phyloP scores from a whole-genome alignment of 345 rosid genomes.

The Ailanthus altissimus region DNA sequence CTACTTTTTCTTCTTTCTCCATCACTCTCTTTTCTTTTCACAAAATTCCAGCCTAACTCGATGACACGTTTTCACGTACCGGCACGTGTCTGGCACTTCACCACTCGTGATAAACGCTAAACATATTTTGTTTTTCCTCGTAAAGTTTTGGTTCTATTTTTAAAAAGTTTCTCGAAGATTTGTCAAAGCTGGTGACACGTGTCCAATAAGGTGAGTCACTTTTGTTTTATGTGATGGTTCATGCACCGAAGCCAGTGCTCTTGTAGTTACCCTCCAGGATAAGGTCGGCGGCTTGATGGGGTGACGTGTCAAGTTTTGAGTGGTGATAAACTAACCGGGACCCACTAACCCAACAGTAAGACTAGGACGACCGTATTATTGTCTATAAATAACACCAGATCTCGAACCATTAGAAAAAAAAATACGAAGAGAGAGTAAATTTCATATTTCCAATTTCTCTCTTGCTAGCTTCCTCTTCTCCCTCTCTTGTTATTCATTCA shows the following conservation, averaged over 20 bases:
- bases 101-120: constrained; percentile 29
- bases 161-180: constrained; percentile 20
- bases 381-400: constrained; percentile 28
- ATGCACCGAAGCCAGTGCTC: constrained; percentile 31
- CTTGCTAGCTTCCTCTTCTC: background rate
- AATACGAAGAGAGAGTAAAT: background rate
- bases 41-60: constrained; percentile 47
- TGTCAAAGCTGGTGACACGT: constrained; percentile 29
- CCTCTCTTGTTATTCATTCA: background rate
- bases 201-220: constrained; percentile 16
- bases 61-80: constrained; percentile 19
- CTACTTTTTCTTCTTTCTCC: background rate
- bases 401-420: background rate
- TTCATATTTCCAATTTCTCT: background rate
- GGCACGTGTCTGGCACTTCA: constrained; percentile 20
- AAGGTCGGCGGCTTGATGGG: constrained; percentile 37
- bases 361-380: constrained; percentile 64
- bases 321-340: constrained; percentile 36
- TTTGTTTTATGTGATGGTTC: constrained; percentile 36
- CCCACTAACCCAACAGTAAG: constrained; percentile 33
- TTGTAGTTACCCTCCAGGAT: constrained; percentile 18
- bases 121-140: constrained; percentile 4
- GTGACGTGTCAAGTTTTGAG: constrained; percentile 36
- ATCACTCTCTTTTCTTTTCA: constrained; percentile 12
- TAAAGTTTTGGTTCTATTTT: background rate